Evolutionary conservation across 2,329 filamentous ascomycete species (phyloP).

Genomic region (Diaporthe amygdali): DNA sequence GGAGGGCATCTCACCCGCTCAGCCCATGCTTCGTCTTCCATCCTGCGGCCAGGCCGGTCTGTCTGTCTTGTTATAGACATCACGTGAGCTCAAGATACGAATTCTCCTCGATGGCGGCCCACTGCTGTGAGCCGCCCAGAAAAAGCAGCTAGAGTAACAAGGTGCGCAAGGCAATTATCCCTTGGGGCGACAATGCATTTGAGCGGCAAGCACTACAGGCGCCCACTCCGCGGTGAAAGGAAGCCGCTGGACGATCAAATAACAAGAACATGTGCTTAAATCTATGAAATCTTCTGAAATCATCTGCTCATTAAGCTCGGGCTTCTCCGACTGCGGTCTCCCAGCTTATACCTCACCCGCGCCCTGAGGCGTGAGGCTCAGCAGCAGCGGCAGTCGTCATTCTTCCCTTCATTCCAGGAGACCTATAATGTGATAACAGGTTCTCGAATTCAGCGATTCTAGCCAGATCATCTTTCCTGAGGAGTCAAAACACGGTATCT

Average conservation of each 20-base stretch:
- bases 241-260: too few species aligned
- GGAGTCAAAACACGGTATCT: too few species aligned
- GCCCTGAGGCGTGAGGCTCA: neutral
- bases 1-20: conserved; percentile 4
- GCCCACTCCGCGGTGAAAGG: neutral
- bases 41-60: neutral
- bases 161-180: neutral
- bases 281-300: neutral
- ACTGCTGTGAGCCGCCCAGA: neutral
- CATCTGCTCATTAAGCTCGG: neutral
- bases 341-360: too few species aligned
- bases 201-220: neutral
- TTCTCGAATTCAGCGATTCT: neutral
- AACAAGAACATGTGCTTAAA: neutral
- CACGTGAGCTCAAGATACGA: neutral
- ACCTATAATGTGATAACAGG: neutral
- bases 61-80: neutral
- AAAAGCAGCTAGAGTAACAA: neutral
- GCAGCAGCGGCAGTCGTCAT: neutral
- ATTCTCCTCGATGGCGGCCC: neutral
- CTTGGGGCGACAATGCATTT: neutral
- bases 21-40: too few species aligned
- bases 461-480: neutral
- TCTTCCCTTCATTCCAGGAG: neutral
- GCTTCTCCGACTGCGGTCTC: neutral